These are phyloP conservation scores for Thielaviopsis musarum DNA, from an alignment of 2,329 filamentous ascomycete species.

Conservation along the genomic window DNA sequence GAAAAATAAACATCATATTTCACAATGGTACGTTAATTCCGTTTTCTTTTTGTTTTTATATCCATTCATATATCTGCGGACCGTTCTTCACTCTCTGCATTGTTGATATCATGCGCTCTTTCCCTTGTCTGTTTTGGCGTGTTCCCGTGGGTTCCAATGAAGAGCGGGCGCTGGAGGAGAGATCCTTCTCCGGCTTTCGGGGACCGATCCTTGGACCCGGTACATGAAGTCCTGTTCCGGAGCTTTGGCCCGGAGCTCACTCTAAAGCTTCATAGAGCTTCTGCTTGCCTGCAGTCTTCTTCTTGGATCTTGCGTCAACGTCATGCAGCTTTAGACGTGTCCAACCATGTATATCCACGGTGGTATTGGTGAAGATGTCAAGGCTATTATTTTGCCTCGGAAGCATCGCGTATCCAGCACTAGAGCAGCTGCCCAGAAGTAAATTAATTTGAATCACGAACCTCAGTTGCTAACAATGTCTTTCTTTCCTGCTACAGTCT, in stretches of 20 bases:
- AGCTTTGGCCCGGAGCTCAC: not conserved
- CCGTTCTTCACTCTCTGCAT: not conserved
- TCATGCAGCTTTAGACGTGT: not conserved
- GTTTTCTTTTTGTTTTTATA: not conserved
- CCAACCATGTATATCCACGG: not conserved
- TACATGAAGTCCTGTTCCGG: not conserved
- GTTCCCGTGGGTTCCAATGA: not conserved
- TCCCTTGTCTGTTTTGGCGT: not conserved
- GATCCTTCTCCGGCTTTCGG: not conserved
- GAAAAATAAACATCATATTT: not conserved
- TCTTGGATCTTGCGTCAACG: not conserved
- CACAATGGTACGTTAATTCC: not conserved
- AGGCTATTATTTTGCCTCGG: not conserved
- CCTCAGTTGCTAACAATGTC: not conserved
- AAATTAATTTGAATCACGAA: not conserved
- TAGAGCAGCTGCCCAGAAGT: not conserved
- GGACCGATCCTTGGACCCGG: not conserved
- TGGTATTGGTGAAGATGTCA: not conserved
- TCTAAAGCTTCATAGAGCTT: not conserved
- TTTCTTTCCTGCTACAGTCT: conserved; percentile 30
- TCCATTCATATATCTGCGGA: not conserved
- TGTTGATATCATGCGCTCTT: not conserved
- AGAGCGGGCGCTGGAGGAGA: not conserved
- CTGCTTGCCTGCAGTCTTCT: not conserved
- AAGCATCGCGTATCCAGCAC: not conserved